phyloP scores from a whole-genome alignment of 345 rosid species.

The Odontarrhena argentea region DNA sequence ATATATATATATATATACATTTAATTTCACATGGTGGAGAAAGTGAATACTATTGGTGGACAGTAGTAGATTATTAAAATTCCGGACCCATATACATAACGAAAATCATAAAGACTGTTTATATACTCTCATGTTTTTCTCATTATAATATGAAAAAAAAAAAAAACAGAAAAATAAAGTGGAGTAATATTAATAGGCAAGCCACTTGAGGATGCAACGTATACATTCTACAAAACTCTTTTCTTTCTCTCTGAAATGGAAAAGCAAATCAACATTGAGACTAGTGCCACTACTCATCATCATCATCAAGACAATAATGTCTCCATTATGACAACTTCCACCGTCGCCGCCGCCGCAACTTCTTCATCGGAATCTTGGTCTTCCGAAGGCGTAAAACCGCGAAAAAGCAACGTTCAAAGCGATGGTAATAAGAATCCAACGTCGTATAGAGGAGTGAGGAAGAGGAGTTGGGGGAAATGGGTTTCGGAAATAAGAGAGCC shows the following conservation, averaged over 20 bases:
- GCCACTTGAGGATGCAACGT: slow-evolving; percentile 33
- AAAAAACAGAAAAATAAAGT: background rate
- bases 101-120: slow-evolving; percentile 5
- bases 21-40: slow-evolving; percentile 31
- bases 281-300: slow-evolving; percentile 40
- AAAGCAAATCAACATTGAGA: slow-evolving; percentile 49
- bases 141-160: slow-evolving; percentile 28
- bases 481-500: slow-evolving; percentile 94
- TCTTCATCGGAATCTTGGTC: slow-evolving; percentile 38
- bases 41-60: slow-evolving; percentile 23
- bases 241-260: slow-evolving; percentile 37
- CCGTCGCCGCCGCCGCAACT: slow-evolving; percentile 26
- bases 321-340: slow-evolving; percentile 27
- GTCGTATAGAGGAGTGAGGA: slow-evolving; percentile 83
- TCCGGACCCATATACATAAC: slow-evolving; percentile 26
- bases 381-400: slow-evolving; percentile 26
- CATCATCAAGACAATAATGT: slow-evolving; percentile 31
- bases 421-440: slow-evolving; percentile 41
- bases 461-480: slow-evolving; percentile 97
- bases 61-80: background rate
- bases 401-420: background rate
- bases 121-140: slow-evolving; percentile 2
- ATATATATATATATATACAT: background rate
- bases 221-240: slow-evolving; percentile 33
- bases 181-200: slow-evolving; percentile 37